Percentiles rank a stretch among this genome's conserved stretches.
These are phyloP conservation scores for Penicillium brevicompactum DNA, from an alignment of 2,329 filamentous ascomycete genomes.

Conservation along the genomic window DNA sequence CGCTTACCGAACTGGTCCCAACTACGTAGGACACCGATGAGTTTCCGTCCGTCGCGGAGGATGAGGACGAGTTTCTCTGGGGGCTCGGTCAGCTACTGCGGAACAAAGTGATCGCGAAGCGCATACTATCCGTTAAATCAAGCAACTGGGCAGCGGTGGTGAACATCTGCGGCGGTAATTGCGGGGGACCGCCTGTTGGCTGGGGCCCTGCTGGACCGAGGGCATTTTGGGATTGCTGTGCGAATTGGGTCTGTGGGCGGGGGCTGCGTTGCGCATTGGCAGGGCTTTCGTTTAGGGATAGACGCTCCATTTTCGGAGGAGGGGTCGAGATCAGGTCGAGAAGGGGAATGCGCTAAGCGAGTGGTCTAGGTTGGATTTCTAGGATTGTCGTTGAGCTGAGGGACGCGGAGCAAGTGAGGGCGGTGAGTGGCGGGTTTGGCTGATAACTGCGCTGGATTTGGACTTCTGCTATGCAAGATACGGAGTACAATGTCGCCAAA, in stretches of 20 bases:
- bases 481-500: too few relatives aligned
- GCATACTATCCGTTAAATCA: conserved; percentile 94
- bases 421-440: too few relatives aligned
- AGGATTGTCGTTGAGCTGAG: too few relatives aligned
- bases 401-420: too few relatives aligned
- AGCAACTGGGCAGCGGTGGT: conserved; percentile 94
- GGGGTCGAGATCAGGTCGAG: not conserved
- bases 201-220: conserved; percentile 30
- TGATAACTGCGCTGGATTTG: too few relatives aligned
- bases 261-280: conserved; percentile 26
- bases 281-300: conserved; percentile 38
- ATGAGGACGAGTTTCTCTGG: conserved; percentile 93
- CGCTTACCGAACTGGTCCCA: conserved; percentile 95
- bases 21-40: conserved; percentile 87
- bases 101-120: not conserved
- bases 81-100: conserved; percentile 1
- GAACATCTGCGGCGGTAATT: conserved; percentile 84
- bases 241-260: conserved; percentile 30
- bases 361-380: too few relatives aligned
- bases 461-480: too few relatives aligned
- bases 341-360: not conserved
- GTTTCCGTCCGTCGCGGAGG: conserved; percentile 88
- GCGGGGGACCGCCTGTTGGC: conserved; percentile 44
- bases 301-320: conserved; percentile 36
- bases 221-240: conserved; percentile 26